Percentiles rank a stretch among this genome's conserved stretches.
phyloP scores from a whole-genome alignment of 352 stramenopile species.

The Phytophthora chlamydospora region DNA sequence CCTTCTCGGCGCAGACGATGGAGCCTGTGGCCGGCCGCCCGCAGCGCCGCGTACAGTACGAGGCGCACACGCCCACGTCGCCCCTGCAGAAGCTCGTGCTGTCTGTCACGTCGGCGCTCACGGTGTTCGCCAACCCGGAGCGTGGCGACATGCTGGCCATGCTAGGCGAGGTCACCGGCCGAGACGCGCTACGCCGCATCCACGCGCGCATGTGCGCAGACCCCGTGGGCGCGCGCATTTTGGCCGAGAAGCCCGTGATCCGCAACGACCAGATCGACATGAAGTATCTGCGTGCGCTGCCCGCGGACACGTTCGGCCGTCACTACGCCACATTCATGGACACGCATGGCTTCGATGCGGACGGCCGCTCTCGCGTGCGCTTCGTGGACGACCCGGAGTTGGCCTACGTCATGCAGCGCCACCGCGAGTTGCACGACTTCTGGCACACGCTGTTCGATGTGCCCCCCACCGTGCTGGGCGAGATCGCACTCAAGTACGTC shows the following conservation, averaged over 20 bases:
- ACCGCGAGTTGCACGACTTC: conserved; percentile 96
- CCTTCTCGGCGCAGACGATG: conserved; percentile 5
- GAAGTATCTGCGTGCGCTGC: conserved; percentile 64
- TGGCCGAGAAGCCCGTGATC: conserved; percentile 89
- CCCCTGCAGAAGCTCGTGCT: conserved; percentile 89
- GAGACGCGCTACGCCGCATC: conserved; percentile 87
- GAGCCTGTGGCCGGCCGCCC: conserved; percentile 52
- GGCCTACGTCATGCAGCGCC: conserved; percentile 96
- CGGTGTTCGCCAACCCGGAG: conserved; percentile 92
- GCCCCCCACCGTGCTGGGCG: conserved; percentile 94
- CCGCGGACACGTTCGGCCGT: conserved; percentile 87
- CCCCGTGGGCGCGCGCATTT: conserved; percentile 84
- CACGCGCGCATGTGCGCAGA: conserved; percentile 88
- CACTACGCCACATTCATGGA: conserved; percentile 93
- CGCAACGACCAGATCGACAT: conserved; percentile 82
- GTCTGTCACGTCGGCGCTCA: conserved; percentile 86
- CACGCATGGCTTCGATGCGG: conserved; percentile 91
- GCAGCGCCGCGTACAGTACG: conserved; percentile 67
- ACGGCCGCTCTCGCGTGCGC: conserved; percentile 82
- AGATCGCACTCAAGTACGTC: conserved; percentile 97
- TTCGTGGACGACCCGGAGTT: conserved; percentile 94
- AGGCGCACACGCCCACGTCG: conserved; percentile 74
- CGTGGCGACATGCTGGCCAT: conserved; percentile 95
- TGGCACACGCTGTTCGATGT: conserved; percentile 96
- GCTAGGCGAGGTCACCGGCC: conserved; percentile 94